A percentile compares a stretch with the other conserved stretches of the same genome.
Evolutionary conservation across 371 early-diverging fungal species (phyloP).

Genomic region (Mucor lusitanicus): DNA sequence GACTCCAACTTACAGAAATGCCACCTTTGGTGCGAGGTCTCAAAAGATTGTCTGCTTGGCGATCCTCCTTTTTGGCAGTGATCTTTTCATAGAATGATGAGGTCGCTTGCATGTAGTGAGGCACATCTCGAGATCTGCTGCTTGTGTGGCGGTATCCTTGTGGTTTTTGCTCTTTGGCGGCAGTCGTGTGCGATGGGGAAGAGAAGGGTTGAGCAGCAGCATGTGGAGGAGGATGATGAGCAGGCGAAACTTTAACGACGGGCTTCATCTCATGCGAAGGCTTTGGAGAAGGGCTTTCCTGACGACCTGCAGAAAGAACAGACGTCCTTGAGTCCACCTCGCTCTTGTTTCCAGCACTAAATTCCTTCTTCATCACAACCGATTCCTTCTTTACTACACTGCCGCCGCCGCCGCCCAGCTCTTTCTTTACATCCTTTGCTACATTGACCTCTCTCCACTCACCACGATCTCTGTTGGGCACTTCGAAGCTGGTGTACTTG

Average conservation of each 20-base stretch:
- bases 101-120: conserved; percentile 28
- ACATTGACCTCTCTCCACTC: conserved; percentile 15
- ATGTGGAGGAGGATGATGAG: too few relatives aligned
- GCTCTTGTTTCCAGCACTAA: too few relatives aligned
- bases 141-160: neutral
- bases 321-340: neutral
- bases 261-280: neutral
- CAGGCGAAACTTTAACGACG: neutral
- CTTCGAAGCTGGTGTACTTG: neutral
- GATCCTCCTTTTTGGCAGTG: neutral
- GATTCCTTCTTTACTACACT: too few relatives aligned
- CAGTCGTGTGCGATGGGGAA: neutral
- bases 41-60: neutral
- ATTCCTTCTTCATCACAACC: too few relatives aligned
- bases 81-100: conserved; percentile 3
- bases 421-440: neutral
- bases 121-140: neutral
- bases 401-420: too few relatives aligned
- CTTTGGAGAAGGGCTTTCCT: neutral
- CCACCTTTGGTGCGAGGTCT: conserved; percentile 9
- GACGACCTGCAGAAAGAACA: neutral
- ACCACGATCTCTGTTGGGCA: conserved; percentile 24
- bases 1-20: conserved; percentile 11
- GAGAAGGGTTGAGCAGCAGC: too few relatives aligned
- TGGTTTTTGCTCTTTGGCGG: neutral